These are phyloP conservation scores for Candida ficus DNA, from an alignment of 805 yeast genomes.

Conservation along the genomic window DNA sequence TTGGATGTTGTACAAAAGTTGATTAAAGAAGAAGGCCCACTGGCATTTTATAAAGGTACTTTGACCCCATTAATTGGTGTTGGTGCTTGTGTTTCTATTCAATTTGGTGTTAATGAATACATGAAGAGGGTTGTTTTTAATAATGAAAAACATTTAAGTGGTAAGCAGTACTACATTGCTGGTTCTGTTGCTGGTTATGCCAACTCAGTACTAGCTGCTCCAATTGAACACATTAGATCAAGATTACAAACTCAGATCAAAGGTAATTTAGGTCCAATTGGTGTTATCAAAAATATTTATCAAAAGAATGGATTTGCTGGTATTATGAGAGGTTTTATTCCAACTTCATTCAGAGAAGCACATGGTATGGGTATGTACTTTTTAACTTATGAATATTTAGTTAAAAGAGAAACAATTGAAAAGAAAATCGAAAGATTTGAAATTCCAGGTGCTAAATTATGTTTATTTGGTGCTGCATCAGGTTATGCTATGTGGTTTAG, in stretches of 20 bases:
- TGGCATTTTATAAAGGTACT: slow-evolving; percentile 91
- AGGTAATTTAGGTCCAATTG: slow-evolving; percentile 68
- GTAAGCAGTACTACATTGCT: slow-evolving; percentile 67
- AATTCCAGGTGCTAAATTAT: slow-evolving; percentile 82
- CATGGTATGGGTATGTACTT: slow-evolving; percentile 89
- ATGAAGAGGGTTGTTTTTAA: slow-evolving; percentile 75
- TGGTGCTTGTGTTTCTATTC: slow-evolving; percentile 97
- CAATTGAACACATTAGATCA: slow-evolving; percentile 93
- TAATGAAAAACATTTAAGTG: slow-evolving; percentile 37
- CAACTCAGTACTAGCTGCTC: slow-evolving; percentile 83
- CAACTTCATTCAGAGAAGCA: slow-evolving; percentile 80
- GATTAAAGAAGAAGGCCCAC: slow-evolving; percentile 72
- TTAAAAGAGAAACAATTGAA: slow-evolving; percentile 55
- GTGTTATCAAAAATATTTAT: slow-evolving; percentile 56
- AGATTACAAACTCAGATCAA: slow-evolving; percentile 83
- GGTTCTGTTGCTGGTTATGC: slow-evolving; percentile 94
- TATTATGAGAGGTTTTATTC: slow-evolving; percentile 73
- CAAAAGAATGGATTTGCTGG: slow-evolving; percentile 51
- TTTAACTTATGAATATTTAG: slow-evolving; percentile 83
- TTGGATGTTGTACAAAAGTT: slow-evolving; percentile 71
- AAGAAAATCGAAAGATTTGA: slow-evolving; percentile 53
- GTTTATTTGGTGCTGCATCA: slow-evolving; percentile 83
- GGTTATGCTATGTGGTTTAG: slow-evolving; percentile 87
- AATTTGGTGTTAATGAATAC: slow-evolving; percentile 90
- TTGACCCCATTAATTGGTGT: slow-evolving; percentile 90